Evolutionary conservation across 2,329 filamentous ascomycete genomes (phyloP), one percentile per base, ranked within the genome.

Genomic region (Leptodontidium sp.): DNA sequence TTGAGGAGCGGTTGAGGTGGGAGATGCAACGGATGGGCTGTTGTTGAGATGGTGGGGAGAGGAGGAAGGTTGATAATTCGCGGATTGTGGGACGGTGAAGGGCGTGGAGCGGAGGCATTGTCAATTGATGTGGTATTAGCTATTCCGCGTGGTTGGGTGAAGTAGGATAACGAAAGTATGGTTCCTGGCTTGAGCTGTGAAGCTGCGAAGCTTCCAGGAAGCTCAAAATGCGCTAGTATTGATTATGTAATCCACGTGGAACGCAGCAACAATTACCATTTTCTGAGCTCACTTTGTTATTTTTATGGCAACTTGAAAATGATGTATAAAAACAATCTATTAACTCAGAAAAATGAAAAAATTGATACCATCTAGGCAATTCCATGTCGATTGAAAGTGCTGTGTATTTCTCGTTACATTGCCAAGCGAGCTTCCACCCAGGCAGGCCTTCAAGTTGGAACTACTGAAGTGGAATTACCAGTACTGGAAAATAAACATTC

Each of bases 41-140:
- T 21, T 53, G 64, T 64, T 49, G 49, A 29, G 59, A 62, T 63
- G 64, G 64, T 14, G 71, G 71, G 12, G 69, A 65, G 45, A 76
- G 68, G 61, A 77, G 72, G 50, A 70, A 74, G 38, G 45, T 66
- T 45, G 68, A 64, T 47, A 77, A 70, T 50, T 77, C 74, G 61
- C 66, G 68, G 61, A 77, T 74, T 21, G 69, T 75, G 21, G 75
- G 75, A 7, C 76, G 75, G 26, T 66, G 49, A 26, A 71, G 21
- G 50, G 70, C 35, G n/a, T 68, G 65, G 11, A 73, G 24, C n/a
- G 68, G 53, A 64, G 71, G 58, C 74, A 76, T 76, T 68, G 21
- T 72, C 26, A 29, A 65, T 50, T 21, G 57, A 59, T 61, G 21
- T 57, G 8, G 53, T 47, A 32, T 64, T 24, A 21, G 11, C 32